Evolutionary conservation across 306 rosid species (phyloP), one percentile per base, ranked within the genome.

Genomic region (Neltuma alba): DNA sequence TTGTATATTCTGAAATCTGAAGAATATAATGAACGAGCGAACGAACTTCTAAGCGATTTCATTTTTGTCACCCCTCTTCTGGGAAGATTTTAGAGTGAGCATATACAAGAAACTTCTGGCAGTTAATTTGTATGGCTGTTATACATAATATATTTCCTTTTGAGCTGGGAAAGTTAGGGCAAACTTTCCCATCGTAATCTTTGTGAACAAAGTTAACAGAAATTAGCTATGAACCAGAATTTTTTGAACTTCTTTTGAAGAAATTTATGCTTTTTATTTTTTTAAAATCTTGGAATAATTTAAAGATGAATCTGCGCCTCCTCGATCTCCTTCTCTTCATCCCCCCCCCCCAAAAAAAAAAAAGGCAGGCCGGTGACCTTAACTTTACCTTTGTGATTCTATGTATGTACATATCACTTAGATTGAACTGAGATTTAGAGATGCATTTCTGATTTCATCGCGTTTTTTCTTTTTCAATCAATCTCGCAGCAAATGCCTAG

Each of bases 401-500:
- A 9, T 58, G 20, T 58, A 3, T 13, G 45, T 62, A 55, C 37
- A 42, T n/a, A 31, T 58, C 0, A 23, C 55, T 36, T 30, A 5
- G 25, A 81, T 66, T 58, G 1, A 2, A 14, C 30, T 25, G 36
- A 14, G 36, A 25, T 41, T 44, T 25, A 63, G 31, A 30, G 68
- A 31, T 31, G 21, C 37, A 31, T 31, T 7, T 50, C 72, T 78
- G 6, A 78, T 76, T 9, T 60, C 20, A 14, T 14, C 28, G 6
- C 9, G 42, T 40, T 1, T 20, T 12, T 48, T 18, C 23, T 48
- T 63, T 63, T 38, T 9, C 6, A 48, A 15, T n/a, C 4, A 2
- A 41, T 3, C 33, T 70, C 41, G 42, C 96, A 95, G 99, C 97
- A 95, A 86, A 91, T 93, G 92, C 76, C 88, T 60, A 70, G 58